Base-by-base conservation (phyloP, 768 basidiomycete species). In the Mycena vitilis region DNA sequence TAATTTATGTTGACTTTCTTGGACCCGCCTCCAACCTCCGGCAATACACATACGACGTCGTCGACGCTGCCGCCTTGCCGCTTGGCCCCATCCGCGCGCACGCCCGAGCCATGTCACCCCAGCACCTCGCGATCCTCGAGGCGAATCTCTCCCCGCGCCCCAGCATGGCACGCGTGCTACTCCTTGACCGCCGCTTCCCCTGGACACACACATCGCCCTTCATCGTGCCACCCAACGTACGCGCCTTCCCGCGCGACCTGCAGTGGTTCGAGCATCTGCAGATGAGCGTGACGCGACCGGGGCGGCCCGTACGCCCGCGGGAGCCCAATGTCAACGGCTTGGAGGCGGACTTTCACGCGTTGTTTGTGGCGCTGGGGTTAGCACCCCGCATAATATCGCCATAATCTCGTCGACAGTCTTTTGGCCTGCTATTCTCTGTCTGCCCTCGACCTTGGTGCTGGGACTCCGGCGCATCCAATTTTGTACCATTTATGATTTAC, bases 241-340 rank as follows among this genome's bases (percentile, higher is more conserved):
- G 7, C 44, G 13, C 25, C n/a, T 30, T 49, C 25, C 45, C 40
- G 42, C 40, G 16, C 44, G 55, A 57, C 40, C 55, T 40, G 16
- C 44, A 22, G 40, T 60, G 58, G 58, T 60, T 60, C n/a, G 58
- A 60, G 45, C 58, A 60, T 60, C 47, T 60, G 44, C 58, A 60
- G 44, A 60, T 60, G 30, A 30, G 30, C 48, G 58, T 60, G 58
- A 60, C 58, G 58, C 55, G 40, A 22, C 10, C 55, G 13, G 55
- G 40, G 40, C 55, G 44, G 55, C 38, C 40, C 12, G 37, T 57
- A 42, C 55, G 55, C 30, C 30, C 30, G 30, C 30, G 30, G 30
- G 30, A 30, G 30, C 30, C 30, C 5, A 30, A 30, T 30, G 30
- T 30, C 30, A 2, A 30, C 2, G 30, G 30, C 30, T 30, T 30